These are phyloP conservation scores for Arctium lappa DNA, from an alignment of 129 eudicot genomes.

Conservation along the genomic window DNA sequence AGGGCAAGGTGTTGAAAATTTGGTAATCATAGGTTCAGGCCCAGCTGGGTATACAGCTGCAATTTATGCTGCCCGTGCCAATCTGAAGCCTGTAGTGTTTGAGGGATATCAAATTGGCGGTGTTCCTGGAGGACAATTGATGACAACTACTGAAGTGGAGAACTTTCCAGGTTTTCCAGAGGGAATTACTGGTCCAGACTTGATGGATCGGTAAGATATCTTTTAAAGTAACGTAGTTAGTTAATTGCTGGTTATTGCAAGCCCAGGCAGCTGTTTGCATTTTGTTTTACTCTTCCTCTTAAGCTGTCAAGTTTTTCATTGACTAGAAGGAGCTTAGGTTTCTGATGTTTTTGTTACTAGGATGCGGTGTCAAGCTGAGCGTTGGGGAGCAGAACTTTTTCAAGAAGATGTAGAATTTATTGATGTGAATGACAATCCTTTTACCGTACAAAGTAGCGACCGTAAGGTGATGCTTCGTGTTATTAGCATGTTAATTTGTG, in stretches of 20 bases:
- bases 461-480: slow-evolving; percentile 66
- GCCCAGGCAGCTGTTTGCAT: neutral
- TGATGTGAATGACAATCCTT: slow-evolving; percentile 78
- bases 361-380: slow-evolving; percentile 93
- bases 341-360: slow-evolving; percentile 34
- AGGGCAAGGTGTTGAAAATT: slow-evolving; percentile 73
- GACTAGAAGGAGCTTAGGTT: slow-evolving; percentile 1
- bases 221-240: slow-evolving; percentile 1
- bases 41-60: slow-evolving; percentile 99
- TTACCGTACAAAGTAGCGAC: slow-evolving; percentile 80
- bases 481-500: slow-evolving; percentile 8
- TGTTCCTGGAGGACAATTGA: slow-evolving; percentile 96
- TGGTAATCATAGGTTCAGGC: slow-evolving; percentile 96
- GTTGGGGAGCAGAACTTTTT: slow-evolving; percentile 95
- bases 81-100: slow-evolving; percentile 91
- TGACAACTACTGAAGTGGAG: slow-evolving; percentile 99
- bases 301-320: neutral
- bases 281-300: neutral
- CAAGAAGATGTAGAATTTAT: slow-evolving; percentile 96
- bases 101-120: slow-evolving; percentile 97
- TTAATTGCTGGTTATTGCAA: neutral
- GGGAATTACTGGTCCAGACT: slow-evolving; percentile 97
- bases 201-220: slow-evolving; percentile 80
- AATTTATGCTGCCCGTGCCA: slow-evolving; percentile 96
- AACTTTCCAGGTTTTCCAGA: slow-evolving; percentile 99